These are phyloP conservation scores for Parastagonospora nodorum DNA, from an alignment of 2,329 filamentous ascomycete genomes.

Conservation along the genomic window DNA sequence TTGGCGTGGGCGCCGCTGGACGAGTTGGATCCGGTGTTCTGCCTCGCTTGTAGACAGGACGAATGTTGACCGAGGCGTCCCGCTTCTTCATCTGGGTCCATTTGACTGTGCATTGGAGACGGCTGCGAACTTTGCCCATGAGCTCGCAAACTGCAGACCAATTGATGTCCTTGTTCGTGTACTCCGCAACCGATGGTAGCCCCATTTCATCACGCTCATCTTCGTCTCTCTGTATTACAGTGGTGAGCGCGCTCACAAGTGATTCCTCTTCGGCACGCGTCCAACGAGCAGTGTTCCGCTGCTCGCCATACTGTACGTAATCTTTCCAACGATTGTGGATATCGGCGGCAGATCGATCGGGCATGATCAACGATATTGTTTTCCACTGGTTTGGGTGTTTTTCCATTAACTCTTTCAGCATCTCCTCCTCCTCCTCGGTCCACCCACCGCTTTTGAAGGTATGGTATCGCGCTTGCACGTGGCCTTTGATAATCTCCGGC, in stretches of 20 bases:
- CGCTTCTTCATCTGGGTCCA: constrained; percentile 55
- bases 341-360: constrained; percentile 69
- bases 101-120: constrained; percentile 71
- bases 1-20: background rate
- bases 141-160: constrained; percentile 68
- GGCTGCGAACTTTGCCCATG: constrained; percentile 66
- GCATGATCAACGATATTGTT: constrained; percentile 60
- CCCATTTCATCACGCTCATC: constrained; percentile 21
- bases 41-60: constrained; percentile 19
- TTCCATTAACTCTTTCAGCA: constrained; percentile 55
- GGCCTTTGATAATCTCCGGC: constrained; percentile 42
- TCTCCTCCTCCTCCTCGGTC: constrained; percentile 63
- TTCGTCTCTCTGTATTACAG: constrained; percentile 57
- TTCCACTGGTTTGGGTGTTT: constrained; percentile 64
- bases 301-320: constrained; percentile 64
- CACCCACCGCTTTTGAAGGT: constrained; percentile 68
- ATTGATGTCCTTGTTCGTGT: constrained; percentile 63
- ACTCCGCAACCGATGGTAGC: constrained; percentile 33
- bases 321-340: constrained; percentile 73
- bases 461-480: constrained; percentile 67
- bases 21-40: constrained; percentile 1
- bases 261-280: constrained; percentile 62
- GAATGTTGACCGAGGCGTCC: constrained; percentile 8
- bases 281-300: constrained; percentile 63
- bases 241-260: constrained; percentile 59